Evolutionary conservation across 345 rosid genomes (phyloP).

Genomic region (Camelina sativa): DNA sequence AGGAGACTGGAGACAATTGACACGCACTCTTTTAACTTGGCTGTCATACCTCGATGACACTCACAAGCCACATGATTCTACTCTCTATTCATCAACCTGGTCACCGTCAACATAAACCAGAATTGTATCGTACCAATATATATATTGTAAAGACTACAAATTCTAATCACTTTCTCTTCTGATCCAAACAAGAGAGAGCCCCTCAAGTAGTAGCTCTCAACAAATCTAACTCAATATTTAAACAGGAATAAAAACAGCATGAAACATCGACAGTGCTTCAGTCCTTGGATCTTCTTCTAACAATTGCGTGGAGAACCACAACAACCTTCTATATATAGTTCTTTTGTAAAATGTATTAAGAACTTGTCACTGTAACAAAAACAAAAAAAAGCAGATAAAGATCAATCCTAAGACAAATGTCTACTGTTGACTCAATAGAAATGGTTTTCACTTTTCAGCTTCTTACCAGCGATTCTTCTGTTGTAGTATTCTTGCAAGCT

Average conservation of each 20-base stretch:
- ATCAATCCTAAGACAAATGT: neutral
- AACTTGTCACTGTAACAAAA: slow-evolving; percentile 31
- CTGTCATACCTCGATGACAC: neutral
- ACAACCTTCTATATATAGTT: neutral
- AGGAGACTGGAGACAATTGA: neutral
- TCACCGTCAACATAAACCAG: neutral
- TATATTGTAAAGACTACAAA: neutral
- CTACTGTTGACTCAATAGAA: slow-evolving; percentile 8
- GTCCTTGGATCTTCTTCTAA: slow-evolving; percentile 21
- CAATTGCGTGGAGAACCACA: slow-evolving; percentile 13
- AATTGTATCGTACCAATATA: neutral
- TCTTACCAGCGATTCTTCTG: slow-evolving; percentile 48
- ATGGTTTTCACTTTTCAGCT: neutral
- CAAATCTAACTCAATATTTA: neutral
- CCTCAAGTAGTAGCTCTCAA: slow-evolving; percentile 11
- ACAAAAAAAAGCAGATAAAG: neutral
- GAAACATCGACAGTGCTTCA: slow-evolving; percentile 10
- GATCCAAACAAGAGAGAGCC: neutral
- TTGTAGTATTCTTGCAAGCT: slow-evolving; percentile 38
- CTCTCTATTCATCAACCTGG: neutral
- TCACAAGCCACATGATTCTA: too few relatives aligned
- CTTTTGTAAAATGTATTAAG: neutral
- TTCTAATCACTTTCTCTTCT: neutral
- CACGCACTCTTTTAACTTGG: neutral
- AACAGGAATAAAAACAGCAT: neutral